Evolutionary conservation across 2,329 filamentous ascomycete genomes (phyloP).

Genomic region (Phaeosphaeriaceae sp.): DNA sequence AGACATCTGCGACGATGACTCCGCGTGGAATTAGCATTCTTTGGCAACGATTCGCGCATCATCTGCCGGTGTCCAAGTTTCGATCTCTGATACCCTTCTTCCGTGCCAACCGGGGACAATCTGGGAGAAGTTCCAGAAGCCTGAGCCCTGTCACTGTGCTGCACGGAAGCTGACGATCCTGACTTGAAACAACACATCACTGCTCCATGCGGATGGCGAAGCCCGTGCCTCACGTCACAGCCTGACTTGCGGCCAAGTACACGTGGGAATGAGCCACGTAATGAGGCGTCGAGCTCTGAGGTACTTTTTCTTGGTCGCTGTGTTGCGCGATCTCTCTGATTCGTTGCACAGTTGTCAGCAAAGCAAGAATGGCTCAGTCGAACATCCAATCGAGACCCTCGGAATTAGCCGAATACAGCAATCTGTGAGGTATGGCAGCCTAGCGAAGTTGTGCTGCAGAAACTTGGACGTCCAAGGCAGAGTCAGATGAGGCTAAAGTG

Average conservation of each 20-base stretch:
- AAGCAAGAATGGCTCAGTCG: conserved; percentile 5
- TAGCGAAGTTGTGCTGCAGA: background rate
- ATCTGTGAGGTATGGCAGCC: conserved; percentile 7
- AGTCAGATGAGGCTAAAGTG: conserved; percentile 14
- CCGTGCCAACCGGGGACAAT: background rate
- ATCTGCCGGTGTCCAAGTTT: background rate
- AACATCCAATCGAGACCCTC: background rate
- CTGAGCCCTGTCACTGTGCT: conserved; percentile 10
- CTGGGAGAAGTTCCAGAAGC: conserved; percentile 15
- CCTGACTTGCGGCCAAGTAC: conserved; percentile 4
- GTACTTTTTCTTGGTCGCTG: conserved; percentile 4
- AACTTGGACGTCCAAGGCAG: conserved; percentile 8
- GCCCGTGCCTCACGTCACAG: conserved; percentile 19
- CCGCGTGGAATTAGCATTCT: background rate
- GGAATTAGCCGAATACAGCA: conserved; percentile 12
- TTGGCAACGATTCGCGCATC: background rate
- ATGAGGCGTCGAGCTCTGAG: conserved; percentile 17
- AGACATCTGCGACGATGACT: background rate
- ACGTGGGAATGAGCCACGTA: conserved; percentile 30
- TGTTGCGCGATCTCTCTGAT: conserved; percentile 14
- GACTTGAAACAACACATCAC: conserved; percentile 7
- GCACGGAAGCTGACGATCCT: conserved; percentile 10
- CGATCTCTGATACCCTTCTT: conserved; percentile 1
- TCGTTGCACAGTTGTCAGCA: conserved; percentile 8
- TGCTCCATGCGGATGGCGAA: conserved; percentile 3